Conservation (phyloP, 352 stramenopile species). For the Phytophthora cryptogea region DNA sequence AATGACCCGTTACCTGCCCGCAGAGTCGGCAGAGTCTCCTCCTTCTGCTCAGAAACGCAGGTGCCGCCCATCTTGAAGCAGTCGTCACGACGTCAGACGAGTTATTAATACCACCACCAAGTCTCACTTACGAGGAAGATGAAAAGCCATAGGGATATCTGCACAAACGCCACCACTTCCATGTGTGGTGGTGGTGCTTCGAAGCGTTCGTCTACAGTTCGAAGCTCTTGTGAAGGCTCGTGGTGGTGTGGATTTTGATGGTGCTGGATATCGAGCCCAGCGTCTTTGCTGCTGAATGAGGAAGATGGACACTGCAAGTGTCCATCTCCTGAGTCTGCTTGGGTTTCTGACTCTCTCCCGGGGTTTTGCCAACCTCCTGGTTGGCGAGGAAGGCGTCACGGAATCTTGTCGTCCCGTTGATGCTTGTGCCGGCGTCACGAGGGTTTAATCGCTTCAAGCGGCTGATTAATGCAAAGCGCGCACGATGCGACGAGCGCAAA, state of each 20-base stretch:
- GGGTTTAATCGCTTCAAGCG: background rate
- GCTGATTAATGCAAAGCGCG: constrained; percentile 9
- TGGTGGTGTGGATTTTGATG: background rate
- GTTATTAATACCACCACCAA: background rate
- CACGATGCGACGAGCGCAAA: background rate
- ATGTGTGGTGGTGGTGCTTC: too few relatives aligned
- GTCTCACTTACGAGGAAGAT: background rate
- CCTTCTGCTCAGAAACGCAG: constrained; percentile 10
- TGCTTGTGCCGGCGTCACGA: background rate
- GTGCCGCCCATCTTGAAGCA: background rate
- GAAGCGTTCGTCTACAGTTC: too few relatives aligned
- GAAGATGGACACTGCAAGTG: constrained; percentile 13
- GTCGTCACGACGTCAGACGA: background rate
- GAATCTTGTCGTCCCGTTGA: background rate
- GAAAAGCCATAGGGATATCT: too few relatives aligned
- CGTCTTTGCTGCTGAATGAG: constrained; percentile 15
- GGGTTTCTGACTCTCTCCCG: background rate
- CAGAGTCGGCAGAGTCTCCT: background rate
- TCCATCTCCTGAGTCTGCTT: background rate
- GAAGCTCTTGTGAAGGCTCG: too few relatives aligned
- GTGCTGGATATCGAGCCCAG: background rate
- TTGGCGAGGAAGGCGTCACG: background rate
- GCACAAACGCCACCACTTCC: too few relatives aligned
- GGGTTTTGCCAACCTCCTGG: background rate
- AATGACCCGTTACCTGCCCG: constrained; percentile 1